Base-by-base conservation (phyloP, 2,329 filamentous ascomycete species). In the Cercospora sesami region DNA sequence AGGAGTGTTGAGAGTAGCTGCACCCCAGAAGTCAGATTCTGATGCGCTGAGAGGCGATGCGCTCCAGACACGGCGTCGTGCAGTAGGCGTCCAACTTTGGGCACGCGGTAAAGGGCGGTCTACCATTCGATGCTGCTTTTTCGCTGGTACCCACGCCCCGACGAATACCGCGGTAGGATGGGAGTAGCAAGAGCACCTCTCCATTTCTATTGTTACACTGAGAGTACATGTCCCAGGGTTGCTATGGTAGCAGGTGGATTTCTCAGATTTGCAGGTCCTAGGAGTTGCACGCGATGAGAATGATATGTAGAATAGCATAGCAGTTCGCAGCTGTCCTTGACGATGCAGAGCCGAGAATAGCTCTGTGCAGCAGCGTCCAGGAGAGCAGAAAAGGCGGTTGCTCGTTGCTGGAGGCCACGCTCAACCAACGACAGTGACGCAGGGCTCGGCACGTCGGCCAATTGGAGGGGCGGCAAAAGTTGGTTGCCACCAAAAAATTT, bases 51-150 rank as follows among this genome's bases (percentile, higher is more conserved):
- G 60, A 18, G 18, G 58, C 45, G 18, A 48, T 42, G 59, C n/a
- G 60, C 42, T 62, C 39, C 60, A 48, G 60, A 62, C 60, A 28
- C 60, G 21, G 60, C 60, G 39, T 59, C 6, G 60, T 62, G 60
- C 36, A 62, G 60, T 18, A 48, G 31, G 31, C 28, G 28, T 36
- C 59, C 59, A 14, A 42, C 16, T 26, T 28, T 6, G 59, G 21
- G 23, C 61, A 53, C 61, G 61, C 61, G 42, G 26, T 39, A 39
- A 63, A 63, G 42, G 48, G 62, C 62, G 30, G 62, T 64, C 62
- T 55, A 21, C 48, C 23, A 62, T 62, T 62, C 60, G 60, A 62
- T 45, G 62, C 53, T 55, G 48, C 28, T 42, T 26, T n/a, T 23
- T 28, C 23, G 48, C n/a, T 18, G 28, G 31, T 36, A 16, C 31